Evolutionary conservation across 78 protist genomes (phyloP).

Genomic region (Speleostelium caveatum): DNA sequence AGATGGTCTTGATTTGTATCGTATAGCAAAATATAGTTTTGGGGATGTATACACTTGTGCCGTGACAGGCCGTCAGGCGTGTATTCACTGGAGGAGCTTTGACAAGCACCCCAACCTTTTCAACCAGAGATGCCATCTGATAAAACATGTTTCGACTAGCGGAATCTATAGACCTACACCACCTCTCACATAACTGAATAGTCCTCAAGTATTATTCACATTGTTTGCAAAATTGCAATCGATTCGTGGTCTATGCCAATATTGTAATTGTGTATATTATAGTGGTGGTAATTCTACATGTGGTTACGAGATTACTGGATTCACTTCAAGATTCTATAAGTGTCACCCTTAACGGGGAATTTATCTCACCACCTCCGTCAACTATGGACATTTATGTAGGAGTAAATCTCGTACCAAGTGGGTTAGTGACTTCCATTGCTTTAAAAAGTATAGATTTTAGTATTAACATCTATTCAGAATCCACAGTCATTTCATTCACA

Average conservation of each 20-base stretch:
- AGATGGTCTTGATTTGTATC: not conserved
- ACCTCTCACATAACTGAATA: too few relatives aligned
- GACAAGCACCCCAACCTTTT: too few relatives aligned
- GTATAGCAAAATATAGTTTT: not conserved
- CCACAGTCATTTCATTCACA: not conserved
- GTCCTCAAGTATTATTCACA: not conserved
- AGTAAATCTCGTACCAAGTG: not conserved
- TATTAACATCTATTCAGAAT: not conserved
- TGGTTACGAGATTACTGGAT: not conserved
- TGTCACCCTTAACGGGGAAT: not conserved
- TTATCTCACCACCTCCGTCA: not conserved
- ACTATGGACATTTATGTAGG: not conserved
- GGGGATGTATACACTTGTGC: too few relatives aligned
- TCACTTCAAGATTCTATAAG: not conserved
- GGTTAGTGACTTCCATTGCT: not conserved
- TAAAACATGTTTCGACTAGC: too few relatives aligned
- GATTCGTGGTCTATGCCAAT: not conserved
- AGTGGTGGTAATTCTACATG: not conserved
- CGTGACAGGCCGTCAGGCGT: too few relatives aligned
- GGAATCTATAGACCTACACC: too few relatives aligned
- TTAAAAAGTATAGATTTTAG: not conserved
- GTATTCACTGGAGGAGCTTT: too few relatives aligned
- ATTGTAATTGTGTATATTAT: not conserved
- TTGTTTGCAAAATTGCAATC: not conserved
- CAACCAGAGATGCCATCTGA: too few relatives aligned